Conservation (phyloP, 306 rosid species). For the Heteromeles arbutifolia region DNA sequence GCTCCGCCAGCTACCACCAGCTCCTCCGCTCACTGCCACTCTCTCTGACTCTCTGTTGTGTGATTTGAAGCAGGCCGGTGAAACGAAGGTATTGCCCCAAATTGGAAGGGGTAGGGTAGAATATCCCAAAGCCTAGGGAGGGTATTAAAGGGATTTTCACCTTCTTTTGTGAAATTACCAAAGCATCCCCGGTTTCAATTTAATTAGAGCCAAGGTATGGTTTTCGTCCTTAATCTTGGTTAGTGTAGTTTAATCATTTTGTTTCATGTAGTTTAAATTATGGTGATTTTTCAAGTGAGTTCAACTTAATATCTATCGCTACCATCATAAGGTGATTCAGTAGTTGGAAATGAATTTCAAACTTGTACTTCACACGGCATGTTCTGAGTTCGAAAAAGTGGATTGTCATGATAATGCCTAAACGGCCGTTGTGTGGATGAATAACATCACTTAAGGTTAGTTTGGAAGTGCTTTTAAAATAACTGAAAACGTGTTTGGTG, state of each 20-base stretch:
- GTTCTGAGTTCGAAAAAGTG: too few species aligned
- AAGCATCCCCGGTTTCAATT: background rate
- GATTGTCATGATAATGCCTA: too few species aligned
- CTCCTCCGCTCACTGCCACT: background rate
- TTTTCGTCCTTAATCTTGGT: too few species aligned
- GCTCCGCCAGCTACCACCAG: background rate
- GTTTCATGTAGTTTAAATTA: too few species aligned
- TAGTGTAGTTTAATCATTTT: too few species aligned
- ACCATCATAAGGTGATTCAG: too few species aligned
- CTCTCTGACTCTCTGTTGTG: background rate
- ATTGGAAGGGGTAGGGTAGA: conserved; percentile 13
- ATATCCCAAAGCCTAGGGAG: conserved; percentile 14
- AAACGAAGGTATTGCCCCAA: background rate
- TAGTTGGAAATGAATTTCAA: accelerated
- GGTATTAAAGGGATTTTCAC: conserved; percentile 15
- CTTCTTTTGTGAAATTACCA: background rate
- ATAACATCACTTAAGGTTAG: too few species aligned
- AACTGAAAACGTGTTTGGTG: accelerated
- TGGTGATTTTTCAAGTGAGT: too few species aligned
- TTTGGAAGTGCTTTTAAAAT: too few species aligned
- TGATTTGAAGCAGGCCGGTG: conserved; percentile 6
- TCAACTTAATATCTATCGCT: too few species aligned
- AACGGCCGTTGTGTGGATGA: too few species aligned
- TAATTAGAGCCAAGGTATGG: too few species aligned
- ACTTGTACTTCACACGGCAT: accelerated